A percentile compares a stretch with the other conserved stretches of the same genome.
Conservation (phyloP, 768 basidiomycete genomes). For the Megacollybia marginata region DNA sequence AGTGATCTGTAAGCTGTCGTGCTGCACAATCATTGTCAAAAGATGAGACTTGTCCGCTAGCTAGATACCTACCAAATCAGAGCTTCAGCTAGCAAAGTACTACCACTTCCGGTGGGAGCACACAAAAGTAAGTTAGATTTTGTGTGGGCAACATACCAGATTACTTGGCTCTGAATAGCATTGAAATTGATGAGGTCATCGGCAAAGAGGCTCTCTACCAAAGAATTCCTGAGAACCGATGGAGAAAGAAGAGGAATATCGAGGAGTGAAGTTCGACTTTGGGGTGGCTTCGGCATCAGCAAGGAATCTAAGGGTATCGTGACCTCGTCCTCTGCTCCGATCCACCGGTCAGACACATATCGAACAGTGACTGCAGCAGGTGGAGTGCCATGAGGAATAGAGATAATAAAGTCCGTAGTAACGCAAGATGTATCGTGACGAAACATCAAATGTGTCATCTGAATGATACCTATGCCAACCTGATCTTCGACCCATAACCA, state of each 20-base stretch:
- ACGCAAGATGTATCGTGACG: slow-evolving; percentile 54
- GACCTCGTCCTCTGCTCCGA: slow-evolving; percentile 80
- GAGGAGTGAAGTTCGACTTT: slow-evolving; percentile 53
- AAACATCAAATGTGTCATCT: slow-evolving; percentile 66
- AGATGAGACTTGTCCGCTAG: slow-evolving; percentile 1
- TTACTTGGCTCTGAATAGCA: slow-evolving; percentile 81
- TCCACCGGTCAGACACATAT: slow-evolving; percentile 86
- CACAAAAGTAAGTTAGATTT: slow-evolving; percentile 62
- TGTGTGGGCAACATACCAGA: slow-evolving; percentile 75
- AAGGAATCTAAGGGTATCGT: slow-evolving; percentile 57
- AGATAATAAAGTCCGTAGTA: slow-evolving; percentile 73
- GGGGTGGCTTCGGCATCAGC: slow-evolving; percentile 62
- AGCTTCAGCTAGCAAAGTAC: slow-evolving; percentile 65
- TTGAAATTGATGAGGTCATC: slow-evolving; percentile 55
- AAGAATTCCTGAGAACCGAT: slow-evolving; percentile 39
- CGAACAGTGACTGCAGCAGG: slow-evolving; percentile 69
- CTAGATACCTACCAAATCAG: slow-evolving; percentile 58
- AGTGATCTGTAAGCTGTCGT: slow-evolving; percentile 36
- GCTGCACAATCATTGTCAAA: slow-evolving; percentile 30
- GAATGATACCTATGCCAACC: slow-evolving; percentile 73
- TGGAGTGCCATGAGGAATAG: slow-evolving; percentile 49
- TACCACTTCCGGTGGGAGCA: slow-evolving; percentile 77
- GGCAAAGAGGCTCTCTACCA: slow-evolving; percentile 39
- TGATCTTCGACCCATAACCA: slow-evolving; percentile 95
- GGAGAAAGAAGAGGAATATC: slow-evolving; percentile 70